Conservation (phyloP, 2,329 filamentous ascomycete species). For the Colletotrichum sansevieriae region DNA sequence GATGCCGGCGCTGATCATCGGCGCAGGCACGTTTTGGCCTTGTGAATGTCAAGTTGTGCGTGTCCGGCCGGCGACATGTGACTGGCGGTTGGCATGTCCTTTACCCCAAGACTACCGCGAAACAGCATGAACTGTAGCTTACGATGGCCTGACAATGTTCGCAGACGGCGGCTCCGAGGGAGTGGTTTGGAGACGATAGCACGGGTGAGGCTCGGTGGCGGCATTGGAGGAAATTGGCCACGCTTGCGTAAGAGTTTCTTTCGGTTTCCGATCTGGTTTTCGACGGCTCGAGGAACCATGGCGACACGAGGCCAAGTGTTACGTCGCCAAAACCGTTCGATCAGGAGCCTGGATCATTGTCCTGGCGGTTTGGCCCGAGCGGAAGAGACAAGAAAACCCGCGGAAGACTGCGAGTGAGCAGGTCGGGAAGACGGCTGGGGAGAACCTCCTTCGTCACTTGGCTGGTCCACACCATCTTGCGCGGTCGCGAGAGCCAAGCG, state of each 20-base stretch:
- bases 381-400: not conserved
- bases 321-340: slow-evolving; percentile 30
- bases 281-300: slow-evolving; percentile 22
- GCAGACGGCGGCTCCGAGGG: slow-evolving; percentile 29
- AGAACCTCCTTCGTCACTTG: slow-evolving; percentile 40
- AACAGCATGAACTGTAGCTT: not conserved
- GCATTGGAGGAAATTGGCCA: slow-evolving; percentile 25
- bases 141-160: slow-evolving; percentile 1
- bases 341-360: not conserved
- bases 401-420: not conserved
- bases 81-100: not conserved
- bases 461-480: slow-evolving; percentile 39
- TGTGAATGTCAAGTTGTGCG: not conserved
- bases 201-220: slow-evolving; percentile 23
- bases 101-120: slow-evolving; percentile 9
- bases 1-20: slow-evolving; percentile 30
- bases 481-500: slow-evolving; percentile 37
- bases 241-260: slow-evolving; percentile 4
- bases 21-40: slow-evolving; percentile 27
- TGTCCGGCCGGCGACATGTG: slow-evolving; percentile 10
- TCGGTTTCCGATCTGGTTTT: slow-evolving; percentile 16
- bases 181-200: slow-evolving; percentile 22
- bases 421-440: slow-evolving; percentile 17
- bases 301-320: slow-evolving; percentile 15
- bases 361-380: slow-evolving; percentile 29